A percentile compares a stretch with the other conserved stretches of the same genome.
Conservation (phyloP, 2,329 filamentous ascomycete species). For the Trichoderma aggressivum region DNA sequence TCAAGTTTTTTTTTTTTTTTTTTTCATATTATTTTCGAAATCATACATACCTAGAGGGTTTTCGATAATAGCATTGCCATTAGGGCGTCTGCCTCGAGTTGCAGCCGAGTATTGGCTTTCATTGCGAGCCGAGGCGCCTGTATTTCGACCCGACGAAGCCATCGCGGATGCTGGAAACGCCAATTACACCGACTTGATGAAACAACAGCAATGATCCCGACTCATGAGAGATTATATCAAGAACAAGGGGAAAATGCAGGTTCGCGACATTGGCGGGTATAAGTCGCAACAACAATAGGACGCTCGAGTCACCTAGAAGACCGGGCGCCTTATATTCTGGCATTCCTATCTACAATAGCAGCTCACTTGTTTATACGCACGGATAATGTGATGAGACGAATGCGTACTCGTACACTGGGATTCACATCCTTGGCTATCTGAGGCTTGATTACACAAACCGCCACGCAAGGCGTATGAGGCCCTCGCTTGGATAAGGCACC, state of each 20-base stretch:
- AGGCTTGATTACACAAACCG: not conserved
- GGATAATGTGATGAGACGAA: not conserved
- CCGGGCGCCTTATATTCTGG: not conserved
- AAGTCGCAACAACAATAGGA: not conserved
- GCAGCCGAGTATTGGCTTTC: slow-evolving; percentile 24
- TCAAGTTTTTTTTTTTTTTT: not conserved
- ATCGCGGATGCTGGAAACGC: not conserved
- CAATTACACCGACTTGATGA: not conserved
- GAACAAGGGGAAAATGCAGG: not conserved
- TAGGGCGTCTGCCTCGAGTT: slow-evolving; percentile 29
- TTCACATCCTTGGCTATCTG: not conserved
- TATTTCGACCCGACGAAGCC: slow-evolving; percentile 5
- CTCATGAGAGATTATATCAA: not conserved
- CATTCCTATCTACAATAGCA: not conserved
- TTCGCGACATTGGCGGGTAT: not conserved
- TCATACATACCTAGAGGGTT: slow-evolving; percentile 35
- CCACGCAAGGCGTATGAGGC: not conserved
- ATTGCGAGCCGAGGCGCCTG: slow-evolving; percentile 3
- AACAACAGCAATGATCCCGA: not conserved
- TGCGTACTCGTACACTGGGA: not conserved
- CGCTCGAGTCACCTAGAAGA: slow-evolving; percentile 10
- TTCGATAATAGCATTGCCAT: slow-evolving; percentile 36
- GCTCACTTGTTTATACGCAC: not conserved
- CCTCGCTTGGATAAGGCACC: not conserved
- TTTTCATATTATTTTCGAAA: not conserved